Percentiles rank a stretch among this genome's conserved stretches.
phyloP scores from a whole-genome alignment of 78 protist species.

The Polysphondylium violaceum region DNA sequence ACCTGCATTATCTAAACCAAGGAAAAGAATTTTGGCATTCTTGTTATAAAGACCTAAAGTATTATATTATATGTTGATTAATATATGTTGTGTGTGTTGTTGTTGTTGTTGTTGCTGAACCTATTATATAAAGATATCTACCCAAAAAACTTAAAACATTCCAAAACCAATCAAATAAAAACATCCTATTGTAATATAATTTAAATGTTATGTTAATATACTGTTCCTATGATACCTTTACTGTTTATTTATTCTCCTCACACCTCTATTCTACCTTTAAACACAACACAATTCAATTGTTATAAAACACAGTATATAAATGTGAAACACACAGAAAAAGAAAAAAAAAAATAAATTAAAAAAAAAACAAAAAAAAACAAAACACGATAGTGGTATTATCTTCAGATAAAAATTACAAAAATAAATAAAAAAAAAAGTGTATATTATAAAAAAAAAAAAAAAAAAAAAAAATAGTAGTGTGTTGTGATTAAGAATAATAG shows the following conservation, averaged over 20 bases:
- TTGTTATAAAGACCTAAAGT: conserved; percentile 94
- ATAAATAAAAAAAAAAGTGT: too few species aligned
- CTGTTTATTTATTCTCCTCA: too few species aligned
- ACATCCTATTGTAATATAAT: conserved; percentile 25
- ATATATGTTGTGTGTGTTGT: not conserved
- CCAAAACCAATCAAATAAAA: conserved; percentile 83
- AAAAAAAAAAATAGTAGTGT: too few species aligned
- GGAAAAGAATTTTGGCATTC: conserved; percentile 98
- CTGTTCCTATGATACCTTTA: too few species aligned
- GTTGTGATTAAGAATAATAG: too few species aligned
- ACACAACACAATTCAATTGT: not conserved
- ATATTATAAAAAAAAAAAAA: too few species aligned
- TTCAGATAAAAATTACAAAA: too few species aligned
- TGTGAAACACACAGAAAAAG: not conserved
- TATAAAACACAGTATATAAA: not conserved
- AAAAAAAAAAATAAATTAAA: not conserved
- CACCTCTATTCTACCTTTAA: too few species aligned
- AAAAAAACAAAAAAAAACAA: not conserved
- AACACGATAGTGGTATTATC: too few species aligned
- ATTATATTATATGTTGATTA: not conserved
- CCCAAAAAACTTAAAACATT: conserved; percentile 67
- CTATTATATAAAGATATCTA: not conserved
- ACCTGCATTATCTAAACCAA: conserved; percentile 99
- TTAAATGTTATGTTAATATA: too few species aligned
- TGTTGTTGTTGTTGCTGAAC: conserved; percentile 2